Evolutionary conservation across 208 protist genomes (phyloP), one percentile per base, ranked within the genome.

Genomic region (Leishmania turanica): DNA sequence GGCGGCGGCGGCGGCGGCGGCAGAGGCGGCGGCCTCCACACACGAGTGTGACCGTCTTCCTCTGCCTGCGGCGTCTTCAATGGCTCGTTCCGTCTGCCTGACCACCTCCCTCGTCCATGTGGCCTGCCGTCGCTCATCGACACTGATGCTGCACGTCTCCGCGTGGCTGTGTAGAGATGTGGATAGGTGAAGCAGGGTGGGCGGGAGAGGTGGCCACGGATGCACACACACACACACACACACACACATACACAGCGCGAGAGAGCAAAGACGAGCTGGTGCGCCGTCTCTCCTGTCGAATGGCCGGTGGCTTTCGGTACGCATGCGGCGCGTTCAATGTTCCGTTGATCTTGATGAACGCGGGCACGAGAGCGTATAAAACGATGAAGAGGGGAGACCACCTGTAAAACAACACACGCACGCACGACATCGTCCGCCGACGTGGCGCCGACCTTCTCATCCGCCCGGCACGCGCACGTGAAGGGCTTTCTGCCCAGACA

Each of bases 141-240:
- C 19, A 31, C 31, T 42, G 40, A n/a, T 71, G 40, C 66, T n/a
- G 40, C 66, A 15, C 66, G 13, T 31, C 37, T n/a, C 40, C 49
- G 24, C 68, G 8, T 51, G 42, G 24, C 3, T 8, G 68, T 72
- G 68, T 24, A 42, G 42, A 17, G 42, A 8, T 5, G 68, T 19
- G 17, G 21, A 49, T 71, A 27, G 34, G 19, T 19, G 34, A 71
- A 42, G 19, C 37, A 47, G 17, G 21, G 31, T 72, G 42, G 24
- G 19, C 15, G 27, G 68, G 24, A 4, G 68, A 72, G 40, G 15
- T 6, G 15, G 7, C 42, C 68, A 53, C 21, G 24, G 42, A 72
- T 31, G 17, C 71, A 54, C 71, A 13, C 49, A 21, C n/a, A 60
- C 49, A 40, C n/a, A 45, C 71, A 75, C 71, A 60, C 71, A 56